These are phyloP conservation scores for Sporormia fimetaria DNA, from an alignment of 495 filamentous ascomycete genomes.

Conservation along the genomic window DNA sequence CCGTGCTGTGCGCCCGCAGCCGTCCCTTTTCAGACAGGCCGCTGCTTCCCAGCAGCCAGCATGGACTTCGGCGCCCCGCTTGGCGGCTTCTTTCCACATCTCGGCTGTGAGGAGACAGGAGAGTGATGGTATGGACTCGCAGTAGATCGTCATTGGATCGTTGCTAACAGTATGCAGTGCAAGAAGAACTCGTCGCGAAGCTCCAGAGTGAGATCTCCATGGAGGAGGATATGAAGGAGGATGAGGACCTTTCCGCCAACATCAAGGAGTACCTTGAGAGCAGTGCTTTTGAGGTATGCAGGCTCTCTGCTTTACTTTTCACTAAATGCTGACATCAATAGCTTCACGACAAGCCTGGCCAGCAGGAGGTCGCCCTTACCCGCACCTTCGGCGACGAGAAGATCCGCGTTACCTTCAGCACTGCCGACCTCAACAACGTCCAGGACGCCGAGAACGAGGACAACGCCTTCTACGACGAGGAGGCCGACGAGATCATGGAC, in stretches of 20 bases:
- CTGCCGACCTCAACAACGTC: conserved; percentile 68
- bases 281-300: conserved; percentile 44
- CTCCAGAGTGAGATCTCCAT: conserved; percentile 63
- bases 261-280: conserved; percentile 66
- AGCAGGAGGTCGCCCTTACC: conserved; percentile 76
- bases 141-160: background rate
- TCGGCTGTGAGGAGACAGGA: conserved; percentile 30
- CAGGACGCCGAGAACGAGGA: conserved; percentile 37
- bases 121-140: conserved; percentile 23
- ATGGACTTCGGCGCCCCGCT: conserved; percentile 44
- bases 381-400: conserved; percentile 80
- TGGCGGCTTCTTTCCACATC: conserved; percentile 60
- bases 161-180: conserved; percentile 33
- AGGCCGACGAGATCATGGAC: conserved; percentile 18
- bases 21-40: conserved; percentile 37
- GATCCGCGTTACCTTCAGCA: conserved; percentile 90
- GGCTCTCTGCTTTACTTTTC: background rate
- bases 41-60: conserved; percentile 40
- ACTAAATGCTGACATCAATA: background rate
- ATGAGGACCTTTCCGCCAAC: conserved; percentile 46
- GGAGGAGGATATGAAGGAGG: conserved; percentile 45
- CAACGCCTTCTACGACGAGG: conserved; percentile 34
- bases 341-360: conserved; percentile 55
- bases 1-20: conserved; percentile 42
- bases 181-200: conserved; percentile 66